Conservation (phyloP, 257 asterid genomes). For the Verbena officinalis region DNA sequence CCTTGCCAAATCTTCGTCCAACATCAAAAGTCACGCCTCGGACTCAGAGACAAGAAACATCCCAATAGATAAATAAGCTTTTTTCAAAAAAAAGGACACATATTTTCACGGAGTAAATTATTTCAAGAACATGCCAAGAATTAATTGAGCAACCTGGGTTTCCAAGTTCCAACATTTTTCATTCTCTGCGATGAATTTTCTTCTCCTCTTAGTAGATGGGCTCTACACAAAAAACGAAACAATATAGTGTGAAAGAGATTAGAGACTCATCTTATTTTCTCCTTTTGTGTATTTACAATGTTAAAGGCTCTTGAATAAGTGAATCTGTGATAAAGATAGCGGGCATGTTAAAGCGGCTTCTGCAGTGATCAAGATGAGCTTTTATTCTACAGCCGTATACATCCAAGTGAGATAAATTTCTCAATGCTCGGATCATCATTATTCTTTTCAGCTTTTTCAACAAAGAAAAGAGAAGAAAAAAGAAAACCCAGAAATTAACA, state of each 20-base stretch:
- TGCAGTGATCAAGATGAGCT: not conserved
- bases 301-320: not conserved
- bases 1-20: conserved; percentile 30
- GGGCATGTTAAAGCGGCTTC: not conserved
- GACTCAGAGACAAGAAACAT: not conserved
- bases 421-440: conserved; percentile 21
- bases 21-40: conserved; percentile 37
- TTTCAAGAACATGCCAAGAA: conserved; percentile 13
- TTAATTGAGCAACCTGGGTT: not conserved
- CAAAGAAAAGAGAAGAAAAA: not conserved
- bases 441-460: conserved; percentile 8
- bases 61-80: no score
- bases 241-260: no score
- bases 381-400: not conserved
- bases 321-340: no score
- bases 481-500: no score
- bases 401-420: conserved; percentile 1
- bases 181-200: not conserved
- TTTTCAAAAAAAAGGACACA: not conserved
- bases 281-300: no score
- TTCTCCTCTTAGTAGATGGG: not conserved
- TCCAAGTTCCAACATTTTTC: not conserved
- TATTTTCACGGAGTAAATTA: not conserved
- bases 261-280: no score
- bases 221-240: not conserved